These are phyloP conservation scores for Neocucurbitaria cava DNA, from an alignment of 2,329 filamentous ascomycete genomes.

Conservation along the genomic window DNA sequence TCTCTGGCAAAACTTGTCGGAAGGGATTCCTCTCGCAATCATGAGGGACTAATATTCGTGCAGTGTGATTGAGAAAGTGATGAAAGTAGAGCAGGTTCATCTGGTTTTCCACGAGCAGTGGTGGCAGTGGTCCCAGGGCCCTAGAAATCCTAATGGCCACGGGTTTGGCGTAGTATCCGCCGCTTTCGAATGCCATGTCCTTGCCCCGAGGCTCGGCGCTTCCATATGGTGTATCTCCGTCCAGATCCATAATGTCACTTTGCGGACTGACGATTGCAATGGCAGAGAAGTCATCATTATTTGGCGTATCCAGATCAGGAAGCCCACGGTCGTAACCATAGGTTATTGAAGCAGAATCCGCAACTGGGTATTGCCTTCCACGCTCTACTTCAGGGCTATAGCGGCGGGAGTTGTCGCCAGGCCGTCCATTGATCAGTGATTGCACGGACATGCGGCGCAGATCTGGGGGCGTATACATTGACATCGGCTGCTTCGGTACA, in stretches of 20 bases:
- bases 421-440: slow-evolving; percentile 60
- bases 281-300: slow-evolving; percentile 73
- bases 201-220: slow-evolving; percentile 49
- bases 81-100: slow-evolving; percentile 82
- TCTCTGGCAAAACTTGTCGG: slow-evolving; percentile 66
- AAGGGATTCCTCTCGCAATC: slow-evolving; percentile 69
- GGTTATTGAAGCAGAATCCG: slow-evolving; percentile 49
- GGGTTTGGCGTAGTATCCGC: slow-evolving; percentile 73
- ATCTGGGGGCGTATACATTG: slow-evolving; percentile 50
- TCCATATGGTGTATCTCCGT: slow-evolving; percentile 47
- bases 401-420: slow-evolving; percentile 19
- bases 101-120: slow-evolving; percentile 69
- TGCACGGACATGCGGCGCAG: slow-evolving; percentile 67
- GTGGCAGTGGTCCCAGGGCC: slow-evolving; percentile 63
- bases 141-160: slow-evolving; percentile 70
- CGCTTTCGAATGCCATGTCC: slow-evolving; percentile 63
- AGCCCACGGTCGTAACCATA: slow-evolving; percentile 77
- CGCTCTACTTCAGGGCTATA: slow-evolving; percentile 52
- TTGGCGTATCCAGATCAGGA: slow-evolving; percentile 72
- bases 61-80: slow-evolving; percentile 81
- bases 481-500: slow-evolving; percentile 25
- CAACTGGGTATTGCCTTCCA: slow-evolving; percentile 40
- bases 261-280: slow-evolving; percentile 57
- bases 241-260: slow-evolving; percentile 33
- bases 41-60: slow-evolving; percentile 68